A percentile compares a stretch with the other conserved stretches of the same genome.
phyloP scores from a whole-genome alignment of 306 rosid species.

The Inga oerstediana region DNA sequence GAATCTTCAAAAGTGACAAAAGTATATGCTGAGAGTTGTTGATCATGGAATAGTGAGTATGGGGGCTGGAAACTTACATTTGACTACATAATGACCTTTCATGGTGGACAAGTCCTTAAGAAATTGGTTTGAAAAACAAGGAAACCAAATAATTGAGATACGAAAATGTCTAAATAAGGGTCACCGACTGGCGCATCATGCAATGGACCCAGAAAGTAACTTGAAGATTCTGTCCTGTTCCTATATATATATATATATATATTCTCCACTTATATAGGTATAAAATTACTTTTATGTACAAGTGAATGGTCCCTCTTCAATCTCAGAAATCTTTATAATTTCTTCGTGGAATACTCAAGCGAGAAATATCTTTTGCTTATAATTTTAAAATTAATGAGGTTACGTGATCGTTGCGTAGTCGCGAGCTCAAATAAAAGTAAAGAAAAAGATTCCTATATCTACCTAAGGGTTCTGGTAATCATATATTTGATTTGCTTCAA shows the following conservation, averaged over 20 bases:
- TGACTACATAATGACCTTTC: slow-evolving; percentile 22
- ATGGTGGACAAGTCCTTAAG: neutral
- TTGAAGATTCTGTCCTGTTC: slow-evolving; percentile 29
- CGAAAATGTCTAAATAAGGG: neutral
- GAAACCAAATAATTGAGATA: neutral
- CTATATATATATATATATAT: slow-evolving; percentile 14
- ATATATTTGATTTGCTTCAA: neutral
- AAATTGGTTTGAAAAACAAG: neutral
- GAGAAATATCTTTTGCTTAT: slow-evolving; percentile 4
- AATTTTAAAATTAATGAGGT: slow-evolving; percentile 23
- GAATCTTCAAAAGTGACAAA: neutral
- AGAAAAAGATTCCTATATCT: slow-evolving; percentile 29
- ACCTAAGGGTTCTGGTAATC: slow-evolving; percentile 1
- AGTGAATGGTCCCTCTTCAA: slow-evolving; percentile 40
- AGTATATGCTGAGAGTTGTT: neutral
- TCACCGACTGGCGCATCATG: slow-evolving; percentile 19
- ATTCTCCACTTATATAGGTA: slow-evolving; percentile 34
- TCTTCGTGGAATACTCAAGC: neutral
- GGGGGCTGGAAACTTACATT: neutral
- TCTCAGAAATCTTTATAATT: neutral
- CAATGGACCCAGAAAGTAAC: slow-evolving; percentile 36
- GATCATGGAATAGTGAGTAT: neutral
- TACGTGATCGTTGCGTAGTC: slow-evolving; percentile 26
- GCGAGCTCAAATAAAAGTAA: slow-evolving; percentile 20
- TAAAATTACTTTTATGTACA: slow-evolving; percentile 5